These are phyloP conservation scores for Leucocoprinus leucothites DNA, from an alignment of 768 basidiomycete genomes.

Conservation along the genomic window DNA sequence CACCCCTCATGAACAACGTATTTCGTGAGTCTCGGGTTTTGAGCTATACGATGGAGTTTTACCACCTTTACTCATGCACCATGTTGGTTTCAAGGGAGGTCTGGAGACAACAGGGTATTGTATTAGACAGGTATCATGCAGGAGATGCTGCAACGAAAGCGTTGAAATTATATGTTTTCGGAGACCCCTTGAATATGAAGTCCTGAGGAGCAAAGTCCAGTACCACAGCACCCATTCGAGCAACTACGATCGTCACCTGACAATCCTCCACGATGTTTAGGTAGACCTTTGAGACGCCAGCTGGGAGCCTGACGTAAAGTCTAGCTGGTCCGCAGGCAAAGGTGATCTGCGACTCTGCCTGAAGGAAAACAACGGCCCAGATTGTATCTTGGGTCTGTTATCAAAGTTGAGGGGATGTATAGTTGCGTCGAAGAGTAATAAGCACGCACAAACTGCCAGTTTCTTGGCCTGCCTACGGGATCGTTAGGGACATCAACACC, in stretches of 20 bases:
- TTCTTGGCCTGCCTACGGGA: slow-evolving; percentile 40
- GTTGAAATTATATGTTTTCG: slow-evolving; percentile 61
- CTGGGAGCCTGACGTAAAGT: slow-evolving; percentile 23
- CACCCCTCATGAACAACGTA: too few relatives aligned
- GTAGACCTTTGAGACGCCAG: slow-evolving; percentile 49
- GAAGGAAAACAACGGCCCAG: slow-evolving; percentile 52
- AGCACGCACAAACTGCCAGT: slow-evolving; percentile 42
- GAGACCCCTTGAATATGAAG: slow-evolving; percentile 40
- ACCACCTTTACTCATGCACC: too few relatives aligned
- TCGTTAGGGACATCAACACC: slow-evolving; percentile 33
- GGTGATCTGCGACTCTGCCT: slow-evolving; percentile 38
- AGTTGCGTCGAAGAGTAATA: neutral
- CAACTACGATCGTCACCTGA: slow-evolving; percentile 17
- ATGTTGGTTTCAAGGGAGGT: too few relatives aligned
- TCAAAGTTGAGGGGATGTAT: neutral
- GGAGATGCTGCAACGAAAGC: slow-evolving; percentile 45
- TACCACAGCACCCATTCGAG: slow-evolving; percentile 30
- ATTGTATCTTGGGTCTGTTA: slow-evolving; percentile 50
- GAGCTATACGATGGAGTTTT: too few relatives aligned
- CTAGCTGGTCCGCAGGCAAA: slow-evolving; percentile 33
- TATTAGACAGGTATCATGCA: neutral
- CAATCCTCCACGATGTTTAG: slow-evolving; percentile 31
- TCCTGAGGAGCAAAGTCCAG: slow-evolving; percentile 36
- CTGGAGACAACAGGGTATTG: too few relatives aligned
- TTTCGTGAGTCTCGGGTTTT: too few relatives aligned